Evolutionary conservation across 495 filamentous ascomycete genomes (phyloP).

Genomic region (Podospora comata): DNA sequence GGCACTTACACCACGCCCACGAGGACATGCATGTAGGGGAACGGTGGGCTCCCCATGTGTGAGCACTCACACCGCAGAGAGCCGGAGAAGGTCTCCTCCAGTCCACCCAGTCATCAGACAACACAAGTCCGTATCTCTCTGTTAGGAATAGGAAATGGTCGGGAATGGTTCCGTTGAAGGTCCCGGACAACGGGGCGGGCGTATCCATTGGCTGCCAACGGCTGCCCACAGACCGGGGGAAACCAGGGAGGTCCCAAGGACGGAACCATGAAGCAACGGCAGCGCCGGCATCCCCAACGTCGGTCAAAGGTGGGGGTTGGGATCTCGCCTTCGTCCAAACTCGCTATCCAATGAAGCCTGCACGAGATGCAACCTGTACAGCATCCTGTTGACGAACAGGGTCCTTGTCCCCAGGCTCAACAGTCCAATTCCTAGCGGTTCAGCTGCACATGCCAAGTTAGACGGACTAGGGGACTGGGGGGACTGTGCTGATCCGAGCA

Average conservation of each 20-base stretch:
- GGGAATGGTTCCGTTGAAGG: not conserved
- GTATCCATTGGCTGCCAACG: constrained; percentile 17
- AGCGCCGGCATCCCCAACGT: not conserved
- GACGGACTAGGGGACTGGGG: not conserved
- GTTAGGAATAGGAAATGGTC: not conserved
- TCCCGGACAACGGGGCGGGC: constrained; percentile 12
- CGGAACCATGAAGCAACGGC: constrained; percentile 8
- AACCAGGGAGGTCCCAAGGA: constrained; percentile 1
- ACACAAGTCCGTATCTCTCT: not conserved
- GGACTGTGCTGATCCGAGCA: not conserved
- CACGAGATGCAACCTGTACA: constrained; percentile 3
- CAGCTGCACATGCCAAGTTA: not conserved
- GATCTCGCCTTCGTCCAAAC: not conserved
- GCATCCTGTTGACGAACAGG: not conserved
- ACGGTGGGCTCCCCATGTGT: not conserved
- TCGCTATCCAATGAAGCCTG: constrained; percentile 1
- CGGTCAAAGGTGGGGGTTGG: constrained; percentile 5
- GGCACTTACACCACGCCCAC: not conserved
- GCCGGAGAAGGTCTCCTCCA: constrained; percentile 11
- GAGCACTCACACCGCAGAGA: constrained; percentile 7
- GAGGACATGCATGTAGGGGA: not conserved
- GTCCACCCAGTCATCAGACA: not conserved
- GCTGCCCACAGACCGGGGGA: constrained; percentile 6
- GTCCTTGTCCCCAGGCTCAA: not conserved
- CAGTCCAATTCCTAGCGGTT: not conserved